Evolutionary conservation across 2,329 filamentous ascomycete genomes (phyloP).

Genomic region (Diaporthe destruens): DNA sequence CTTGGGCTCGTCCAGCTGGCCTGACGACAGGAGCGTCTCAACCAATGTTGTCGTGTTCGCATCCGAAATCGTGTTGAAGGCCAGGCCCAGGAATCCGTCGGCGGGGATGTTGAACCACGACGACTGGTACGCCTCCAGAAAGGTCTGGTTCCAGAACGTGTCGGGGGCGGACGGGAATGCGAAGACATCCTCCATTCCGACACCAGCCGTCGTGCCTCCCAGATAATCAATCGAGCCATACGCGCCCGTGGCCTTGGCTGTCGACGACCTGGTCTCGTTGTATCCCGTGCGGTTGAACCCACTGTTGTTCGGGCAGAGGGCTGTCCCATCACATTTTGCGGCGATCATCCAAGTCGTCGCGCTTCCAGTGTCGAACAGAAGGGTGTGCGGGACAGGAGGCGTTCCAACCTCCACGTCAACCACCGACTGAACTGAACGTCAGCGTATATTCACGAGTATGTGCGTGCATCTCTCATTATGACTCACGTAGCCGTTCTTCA

Average conservation of each 20-base stretch:
- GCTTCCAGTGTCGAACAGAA: slow-evolving; percentile 54
- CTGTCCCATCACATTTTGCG: slow-evolving; percentile 43
- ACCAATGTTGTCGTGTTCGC: slow-evolving; percentile 49
- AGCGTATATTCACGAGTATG: neutral
- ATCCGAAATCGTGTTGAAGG: slow-evolving; percentile 50
- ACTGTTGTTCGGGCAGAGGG: slow-evolving; percentile 46
- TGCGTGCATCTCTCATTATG: neutral
- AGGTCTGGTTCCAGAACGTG: slow-evolving; percentile 47
- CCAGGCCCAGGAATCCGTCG: slow-evolving; percentile 53
- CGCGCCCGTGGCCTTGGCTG: slow-evolving; percentile 43
- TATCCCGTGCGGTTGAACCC: slow-evolving; percentile 49
- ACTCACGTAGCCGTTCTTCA: slow-evolving; percentile 35
- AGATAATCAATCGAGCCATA: slow-evolving; percentile 49
- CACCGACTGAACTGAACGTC: slow-evolving; percentile 25
- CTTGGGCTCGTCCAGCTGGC: slow-evolving; percentile 49
- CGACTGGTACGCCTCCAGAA: slow-evolving; percentile 49
- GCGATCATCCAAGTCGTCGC: slow-evolving; percentile 52
- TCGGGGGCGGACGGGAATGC: slow-evolving; percentile 34
- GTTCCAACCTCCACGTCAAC: slow-evolving; percentile 47
- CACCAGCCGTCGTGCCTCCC: slow-evolving; percentile 47
- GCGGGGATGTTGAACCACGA: slow-evolving; percentile 48
- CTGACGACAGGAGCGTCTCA: slow-evolving; percentile 50
- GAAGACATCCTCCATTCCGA: slow-evolving; percentile 48
- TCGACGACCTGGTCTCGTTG: slow-evolving; percentile 47
- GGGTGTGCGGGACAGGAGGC: slow-evolving; percentile 46